These are phyloP conservation scores for Cladosporium sphaerospermum DNA, from an alignment of 2,329 filamentous ascomycete genomes.

Conservation along the genomic window DNA sequence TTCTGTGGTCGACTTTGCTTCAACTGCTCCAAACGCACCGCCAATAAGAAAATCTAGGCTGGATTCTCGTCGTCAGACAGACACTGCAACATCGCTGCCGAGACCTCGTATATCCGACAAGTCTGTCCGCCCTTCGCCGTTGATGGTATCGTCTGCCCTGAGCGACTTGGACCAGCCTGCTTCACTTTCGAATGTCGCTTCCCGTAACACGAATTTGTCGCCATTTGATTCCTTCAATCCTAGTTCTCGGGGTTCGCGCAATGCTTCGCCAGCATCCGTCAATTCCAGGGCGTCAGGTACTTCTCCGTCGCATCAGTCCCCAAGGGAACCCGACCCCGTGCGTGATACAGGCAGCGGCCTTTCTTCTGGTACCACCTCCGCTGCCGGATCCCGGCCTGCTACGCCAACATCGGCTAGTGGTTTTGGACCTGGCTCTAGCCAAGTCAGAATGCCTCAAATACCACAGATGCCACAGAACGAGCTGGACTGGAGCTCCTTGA, in stretches of 20 bases:
- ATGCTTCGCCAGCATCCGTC: constrained; percentile 22
- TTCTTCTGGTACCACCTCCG: constrained; percentile 19
- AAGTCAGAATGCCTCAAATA: constrained; percentile 11
- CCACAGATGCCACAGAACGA: constrained; percentile 26
- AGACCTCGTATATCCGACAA: constrained; percentile 23
- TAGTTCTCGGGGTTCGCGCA: constrained; percentile 14
- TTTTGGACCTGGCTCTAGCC: neutral
- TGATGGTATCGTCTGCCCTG: constrained; percentile 16
- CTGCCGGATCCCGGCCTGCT: constrained; percentile 20
- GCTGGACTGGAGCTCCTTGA: constrained; percentile 24
- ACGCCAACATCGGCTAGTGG: constrained; percentile 22
- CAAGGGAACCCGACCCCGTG: constrained; percentile 18
- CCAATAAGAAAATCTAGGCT: constrained; percentile 19
- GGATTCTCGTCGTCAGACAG: constrained; percentile 24
- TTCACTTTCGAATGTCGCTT: neutral
- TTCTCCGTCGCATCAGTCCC: constrained; percentile 14
- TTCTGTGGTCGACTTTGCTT: constrained; percentile 22
- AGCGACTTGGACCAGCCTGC: neutral
- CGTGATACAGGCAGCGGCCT: constrained; percentile 13
- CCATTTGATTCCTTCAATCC: neutral
- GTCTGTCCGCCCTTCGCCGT: constrained; percentile 21
- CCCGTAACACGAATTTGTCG: neutral
- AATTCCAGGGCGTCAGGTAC: constrained; percentile 12
- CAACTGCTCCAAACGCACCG: constrained; percentile 12
- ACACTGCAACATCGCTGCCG: constrained; percentile 17